phyloP scores from a whole-genome alignment of 129 eudicot genomes.

The Sambucus nigra region DNA sequence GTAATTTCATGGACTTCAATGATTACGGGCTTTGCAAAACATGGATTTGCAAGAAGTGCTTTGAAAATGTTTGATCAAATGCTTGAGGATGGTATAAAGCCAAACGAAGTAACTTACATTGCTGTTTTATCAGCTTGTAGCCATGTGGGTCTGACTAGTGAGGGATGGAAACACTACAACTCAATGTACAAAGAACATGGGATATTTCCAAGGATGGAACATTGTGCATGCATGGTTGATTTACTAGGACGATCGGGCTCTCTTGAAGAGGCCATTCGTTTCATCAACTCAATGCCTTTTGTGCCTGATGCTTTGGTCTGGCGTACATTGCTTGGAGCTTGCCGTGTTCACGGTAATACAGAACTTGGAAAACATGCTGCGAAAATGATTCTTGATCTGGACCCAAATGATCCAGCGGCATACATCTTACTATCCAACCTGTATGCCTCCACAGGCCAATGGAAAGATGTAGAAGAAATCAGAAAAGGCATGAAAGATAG shows the following conservation, averaged over 20 bases:
- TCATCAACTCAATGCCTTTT: not conserved
- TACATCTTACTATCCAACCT: not conserved
- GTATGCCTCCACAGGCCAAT: not conserved
- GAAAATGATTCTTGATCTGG: not conserved
- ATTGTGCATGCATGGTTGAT: not conserved
- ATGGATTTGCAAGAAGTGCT: not conserved
- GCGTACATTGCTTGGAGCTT: not conserved
- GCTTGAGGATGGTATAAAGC: not conserved
- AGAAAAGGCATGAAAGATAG: not conserved
- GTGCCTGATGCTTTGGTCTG: not conserved
- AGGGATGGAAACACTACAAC: not conserved
- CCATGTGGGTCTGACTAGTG: not conserved
- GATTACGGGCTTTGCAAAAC: not conserved
- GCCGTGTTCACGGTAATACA: too few relatives aligned
- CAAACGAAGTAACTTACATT: not conserved
- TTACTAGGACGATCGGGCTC: not conserved
- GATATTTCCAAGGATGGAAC: not conserved
- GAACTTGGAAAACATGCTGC: not conserved
- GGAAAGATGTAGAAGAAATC: not conserved
- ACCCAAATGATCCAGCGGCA: not conserved
- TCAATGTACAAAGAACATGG: constrained; percentile 1
- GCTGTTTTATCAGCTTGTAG: constrained; percentile 2
- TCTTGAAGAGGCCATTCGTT: not conserved
- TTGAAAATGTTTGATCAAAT: not conserved
- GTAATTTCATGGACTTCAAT: not conserved